Conservation (phyloP, 352 stramenopile genomes). For the Phytophthora pini region DNA sequence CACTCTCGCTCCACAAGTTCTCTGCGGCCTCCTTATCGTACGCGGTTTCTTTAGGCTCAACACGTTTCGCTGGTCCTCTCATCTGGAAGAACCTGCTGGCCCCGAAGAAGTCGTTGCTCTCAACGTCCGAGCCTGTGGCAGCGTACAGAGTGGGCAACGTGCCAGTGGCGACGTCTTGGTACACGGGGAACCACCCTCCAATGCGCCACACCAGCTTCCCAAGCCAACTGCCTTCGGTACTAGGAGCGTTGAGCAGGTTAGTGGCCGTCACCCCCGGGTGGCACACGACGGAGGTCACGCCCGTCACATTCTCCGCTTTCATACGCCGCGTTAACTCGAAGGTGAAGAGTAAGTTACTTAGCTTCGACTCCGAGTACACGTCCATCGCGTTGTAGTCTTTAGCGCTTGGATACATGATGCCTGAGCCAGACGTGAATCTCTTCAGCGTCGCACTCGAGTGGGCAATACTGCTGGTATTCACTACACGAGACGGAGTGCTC, state of each 20-base stretch:
- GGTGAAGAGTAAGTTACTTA: slow-evolving; percentile 65
- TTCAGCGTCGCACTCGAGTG: slow-evolving; percentile 33
- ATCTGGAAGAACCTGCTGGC: slow-evolving; percentile 37
- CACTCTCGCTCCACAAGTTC: slow-evolving; percentile 33
- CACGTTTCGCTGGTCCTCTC: slow-evolving; percentile 37
- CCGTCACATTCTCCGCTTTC: slow-evolving; percentile 11
- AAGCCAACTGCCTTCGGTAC: slow-evolving; percentile 23
- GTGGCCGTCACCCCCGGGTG: slow-evolving; percentile 50
- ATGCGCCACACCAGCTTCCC: slow-evolving; percentile 10
- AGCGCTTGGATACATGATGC: slow-evolving; percentile 17
- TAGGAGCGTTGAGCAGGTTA: slow-evolving; percentile 17
- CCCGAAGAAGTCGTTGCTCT: slow-evolving; percentile 51
- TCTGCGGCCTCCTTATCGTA: slow-evolving; percentile 12
- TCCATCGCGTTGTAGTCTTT: slow-evolving; percentile 26
- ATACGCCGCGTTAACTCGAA: slow-evolving; percentile 49
- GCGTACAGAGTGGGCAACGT: slow-evolving; percentile 54
- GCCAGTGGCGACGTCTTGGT: slow-evolving; percentile 31
- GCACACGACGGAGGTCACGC: slow-evolving; percentile 31
- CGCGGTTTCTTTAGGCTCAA: slow-evolving; percentile 9
- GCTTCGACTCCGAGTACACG: slow-evolving; percentile 56
- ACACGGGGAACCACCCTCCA: not conserved
- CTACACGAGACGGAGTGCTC: slow-evolving; percentile 23
- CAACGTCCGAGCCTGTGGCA: slow-evolving; percentile 35
- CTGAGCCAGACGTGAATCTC: slow-evolving; percentile 15
- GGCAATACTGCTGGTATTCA: slow-evolving; percentile 43